Evolutionary conservation across 2,329 filamentous ascomycete species (phyloP), one percentile per base, ranked within the genome.

Genomic region (Alternaria angustiovoidea): DNA sequence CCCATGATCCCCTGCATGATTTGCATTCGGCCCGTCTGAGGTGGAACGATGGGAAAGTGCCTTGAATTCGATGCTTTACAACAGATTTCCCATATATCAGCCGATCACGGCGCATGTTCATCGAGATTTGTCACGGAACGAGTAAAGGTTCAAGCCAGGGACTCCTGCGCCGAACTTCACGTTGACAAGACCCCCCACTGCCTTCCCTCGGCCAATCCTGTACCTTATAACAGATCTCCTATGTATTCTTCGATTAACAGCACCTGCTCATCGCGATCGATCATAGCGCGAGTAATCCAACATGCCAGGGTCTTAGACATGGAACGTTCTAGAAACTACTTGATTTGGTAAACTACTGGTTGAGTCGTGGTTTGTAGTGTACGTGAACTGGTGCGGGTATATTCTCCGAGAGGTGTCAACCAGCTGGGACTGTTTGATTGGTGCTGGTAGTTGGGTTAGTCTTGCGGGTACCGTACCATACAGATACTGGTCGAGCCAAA

Each of bases 41-140:
- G 57, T 60, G 53, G 53, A 52, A 51, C 51, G 57, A 60, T 60
- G 57, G 57, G 53, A 57, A 57, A 57, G 28, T 60, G 18, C 28
- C 18, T 20, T 16, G 18, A 60, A 36, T 49, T 32, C 46, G 30
- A 49, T 49, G 20, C 46, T 49, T 36, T 11, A 36, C 46, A 24
- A 49, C 7, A 24, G 46, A 49, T 49, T 49, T 49, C 46, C 46
- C 46, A 49, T 49, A 49, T 49, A 49, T 49, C 32, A 1, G 1
- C 46, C 46, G 46, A 49, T 49, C 46, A 24, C 30, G 14, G 30
- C 32, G 28, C 12, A 22, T 18, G 7, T 9, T 48, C 46, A 49
- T 49, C 46, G 46, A 36, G 46, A 49, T 49, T 8, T 24, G 12
- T 8, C 7, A 28, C 24, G 42, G 42, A n/a, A n/a, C 22, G 16